Evolutionary conservation across 1,284 basidiomycete species (phyloP), one percentile per base, ranked within the genome.

Genomic region (Puccinia horiana): DNA sequence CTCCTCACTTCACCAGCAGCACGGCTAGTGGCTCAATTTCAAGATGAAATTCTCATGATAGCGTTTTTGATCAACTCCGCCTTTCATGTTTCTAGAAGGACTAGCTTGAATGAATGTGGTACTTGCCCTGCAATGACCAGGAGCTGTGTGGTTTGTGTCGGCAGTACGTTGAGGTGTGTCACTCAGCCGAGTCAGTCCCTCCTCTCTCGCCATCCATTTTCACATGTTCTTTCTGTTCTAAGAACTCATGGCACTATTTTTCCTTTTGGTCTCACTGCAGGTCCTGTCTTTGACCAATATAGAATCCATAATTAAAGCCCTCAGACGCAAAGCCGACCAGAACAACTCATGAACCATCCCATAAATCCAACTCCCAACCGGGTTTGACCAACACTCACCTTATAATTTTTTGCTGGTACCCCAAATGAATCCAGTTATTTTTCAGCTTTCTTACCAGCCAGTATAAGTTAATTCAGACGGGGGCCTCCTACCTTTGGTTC

Each of bases 151-250:
- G 61, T 82, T 16, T 47, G 81, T 8, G 76, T 82, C 32, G 81
- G 81, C 26, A 82, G 81, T 61, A 74, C 81, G 23, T 65, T 82
- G 20, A 82, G 81, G 44, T 74, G 76, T 76, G 81, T 82, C 37
- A 72, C 81, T 23, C 81, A 82, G 12, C 54, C 76, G 14, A 74
- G 81, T 76, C 56, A 54, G 49, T 40, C 35, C 35, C 44, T 67
- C 16, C 16, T 58, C 29, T 65, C n/a, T 16, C 47, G 23, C 26
- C 11, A 14, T n/a, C n/a, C n/a, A n/a, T n/a, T n/a, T n/a, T n/a
- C n/a, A n/a, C n/a, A n/a, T n/a, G n/a, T n/a, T n/a, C n/a, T n/a
- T n/a, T n/a, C n/a, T n/a, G n/a, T n/a, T n/a, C n/a, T 70, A 11
- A 5, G 23, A 52, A 29, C n/a, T 56, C 47, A 5, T 58, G 6